A percentile compares a stretch with the other conserved stretches of the same genome.
phyloP scores from a whole-genome alignment of 2,329 filamentous ascomycete genomes.

The Acarospora socialis region DNA sequence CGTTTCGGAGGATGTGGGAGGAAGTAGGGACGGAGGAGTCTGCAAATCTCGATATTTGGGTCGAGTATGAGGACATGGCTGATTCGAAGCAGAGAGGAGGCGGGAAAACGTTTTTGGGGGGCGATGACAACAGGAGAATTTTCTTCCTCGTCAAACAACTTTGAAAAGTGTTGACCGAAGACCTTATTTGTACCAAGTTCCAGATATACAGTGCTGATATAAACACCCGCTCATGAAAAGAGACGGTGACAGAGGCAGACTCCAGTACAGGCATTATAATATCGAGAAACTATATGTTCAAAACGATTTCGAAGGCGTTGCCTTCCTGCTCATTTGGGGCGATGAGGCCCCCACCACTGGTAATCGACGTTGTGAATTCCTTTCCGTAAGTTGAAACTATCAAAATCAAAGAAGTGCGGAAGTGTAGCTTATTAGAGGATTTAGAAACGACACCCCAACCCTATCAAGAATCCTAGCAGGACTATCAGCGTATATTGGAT shows the following conservation, averaged over 20 bases:
- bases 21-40: conserved; percentile 9
- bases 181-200: too few relatives aligned
- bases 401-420: conserved; percentile 7
- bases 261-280: conserved; percentile 20
- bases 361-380: conserved; percentile 15
- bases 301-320: conserved; percentile 21
- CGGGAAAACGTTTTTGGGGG: too few relatives aligned
- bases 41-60: conserved; percentile 8
- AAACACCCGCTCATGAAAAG: conserved; percentile 14
- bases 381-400: conserved; percentile 16
- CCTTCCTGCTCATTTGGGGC: conserved; percentile 21
- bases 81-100: too few relatives aligned
- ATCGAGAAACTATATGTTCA: conserved; percentile 19
- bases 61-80: conserved; percentile 5
- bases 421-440: too few relatives aligned
- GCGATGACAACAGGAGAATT: too few relatives aligned
- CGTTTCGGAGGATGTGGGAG: conserved; percentile 11
- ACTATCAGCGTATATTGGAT: conserved; percentile 18
- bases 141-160: too few relatives aligned
- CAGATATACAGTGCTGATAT: too few relatives aligned
- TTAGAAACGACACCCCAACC: conserved; percentile 12
- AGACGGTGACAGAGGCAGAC: conserved; percentile 17
- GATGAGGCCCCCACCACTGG: conserved; percentile 14
- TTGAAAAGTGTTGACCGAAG: too few relatives aligned
- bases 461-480: conserved; percentile 19